These are phyloP conservation scores for Drechslerella coelobrocha DNA, from an alignment of 2,329 filamentous ascomycete genomes.

Conservation along the genomic window DNA sequence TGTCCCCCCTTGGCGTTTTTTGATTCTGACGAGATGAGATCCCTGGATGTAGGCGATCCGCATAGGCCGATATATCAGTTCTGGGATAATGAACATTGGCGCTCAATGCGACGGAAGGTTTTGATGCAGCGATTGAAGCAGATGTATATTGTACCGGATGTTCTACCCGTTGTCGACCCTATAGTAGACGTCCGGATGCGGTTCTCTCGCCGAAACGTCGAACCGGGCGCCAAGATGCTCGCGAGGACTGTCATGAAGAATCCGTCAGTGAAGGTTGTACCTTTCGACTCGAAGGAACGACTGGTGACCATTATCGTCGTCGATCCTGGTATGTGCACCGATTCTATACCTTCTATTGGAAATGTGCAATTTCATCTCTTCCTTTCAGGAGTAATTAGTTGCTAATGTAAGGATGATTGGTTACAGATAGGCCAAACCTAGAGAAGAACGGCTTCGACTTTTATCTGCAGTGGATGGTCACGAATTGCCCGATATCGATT, in stretches of 20 bases:
- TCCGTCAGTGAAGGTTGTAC: slow-evolving; percentile 80
- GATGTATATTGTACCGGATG: slow-evolving; percentile 85
- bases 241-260: slow-evolving; percentile 74
- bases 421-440: slow-evolving; percentile 74
- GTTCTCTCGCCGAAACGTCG: slow-evolving; percentile 74
- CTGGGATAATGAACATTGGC: slow-evolving; percentile 88
- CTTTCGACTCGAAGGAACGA: slow-evolving; percentile 80
- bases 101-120: slow-evolving; percentile 77
- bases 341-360: too few relatives aligned
- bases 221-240: slow-evolving; percentile 79
- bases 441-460: slow-evolving; percentile 77
- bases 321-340: slow-evolving; percentile 76
- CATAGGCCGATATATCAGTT: slow-evolving; percentile 93
- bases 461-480: slow-evolving; percentile 86
- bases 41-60: slow-evolving; percentile 69
- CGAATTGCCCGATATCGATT: slow-evolving; percentile 67
- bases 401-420: not conserved
- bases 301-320: slow-evolving; percentile 84
- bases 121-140: slow-evolving; percentile 85
- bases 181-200: slow-evolving; percentile 79
- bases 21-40: slow-evolving; percentile 12
- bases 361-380: not conserved
- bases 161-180: slow-evolving; percentile 80
- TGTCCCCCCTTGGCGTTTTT: too few relatives aligned
- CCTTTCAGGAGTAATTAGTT: not conserved